Evolutionary conservation across 2,329 filamentous ascomycete genomes (phyloP).

Genomic region (Fusarium drepaniforme): DNA sequence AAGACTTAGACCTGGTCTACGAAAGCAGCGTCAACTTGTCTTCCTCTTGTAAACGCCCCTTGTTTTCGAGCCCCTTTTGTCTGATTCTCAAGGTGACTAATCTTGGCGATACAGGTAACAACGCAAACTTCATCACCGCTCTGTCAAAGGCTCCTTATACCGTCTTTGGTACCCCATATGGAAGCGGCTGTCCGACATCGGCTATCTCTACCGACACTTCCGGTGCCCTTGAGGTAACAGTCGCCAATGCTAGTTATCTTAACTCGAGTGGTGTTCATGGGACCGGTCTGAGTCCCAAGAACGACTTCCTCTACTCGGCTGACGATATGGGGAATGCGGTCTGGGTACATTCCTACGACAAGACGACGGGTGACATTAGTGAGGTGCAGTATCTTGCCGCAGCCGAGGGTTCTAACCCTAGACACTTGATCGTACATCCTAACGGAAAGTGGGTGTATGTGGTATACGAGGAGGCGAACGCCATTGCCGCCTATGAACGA

Average conservation of each 20-base stretch:
- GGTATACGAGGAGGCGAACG: conserved; percentile 4
- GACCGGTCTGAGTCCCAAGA: conserved; percentile 6
- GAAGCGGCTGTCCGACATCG: conserved; percentile 16
- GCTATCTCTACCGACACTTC: conserved; percentile 16
- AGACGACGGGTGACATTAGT: not conserved
- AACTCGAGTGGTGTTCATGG: conserved; percentile 16
- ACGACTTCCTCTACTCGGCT: conserved; percentile 24
- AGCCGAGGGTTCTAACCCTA: not conserved
- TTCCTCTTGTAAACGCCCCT: not conserved
- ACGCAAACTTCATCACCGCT: conserved; percentile 7
- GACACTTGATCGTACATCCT: not conserved
- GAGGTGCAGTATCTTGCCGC: conserved; percentile 2
- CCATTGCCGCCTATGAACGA: not conserved
- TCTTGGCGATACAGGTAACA: not conserved
- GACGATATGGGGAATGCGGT: conserved; percentile 28
- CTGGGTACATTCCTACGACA: conserved; percentile 27
- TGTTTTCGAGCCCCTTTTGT: not conserved
- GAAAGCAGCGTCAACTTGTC: not conserved
- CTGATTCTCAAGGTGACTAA: not conserved
- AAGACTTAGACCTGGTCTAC: not conserved
- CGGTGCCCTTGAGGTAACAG: not conserved
- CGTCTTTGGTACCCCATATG: conserved; percentile 25
- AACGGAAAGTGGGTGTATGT: not conserved
- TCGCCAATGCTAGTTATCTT: conserved; percentile 10
- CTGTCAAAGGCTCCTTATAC: conserved; percentile 12